Conservation (phyloP, 2,329 filamentous ascomycete genomes). For the Chalaropsis thielavioides region DNA sequence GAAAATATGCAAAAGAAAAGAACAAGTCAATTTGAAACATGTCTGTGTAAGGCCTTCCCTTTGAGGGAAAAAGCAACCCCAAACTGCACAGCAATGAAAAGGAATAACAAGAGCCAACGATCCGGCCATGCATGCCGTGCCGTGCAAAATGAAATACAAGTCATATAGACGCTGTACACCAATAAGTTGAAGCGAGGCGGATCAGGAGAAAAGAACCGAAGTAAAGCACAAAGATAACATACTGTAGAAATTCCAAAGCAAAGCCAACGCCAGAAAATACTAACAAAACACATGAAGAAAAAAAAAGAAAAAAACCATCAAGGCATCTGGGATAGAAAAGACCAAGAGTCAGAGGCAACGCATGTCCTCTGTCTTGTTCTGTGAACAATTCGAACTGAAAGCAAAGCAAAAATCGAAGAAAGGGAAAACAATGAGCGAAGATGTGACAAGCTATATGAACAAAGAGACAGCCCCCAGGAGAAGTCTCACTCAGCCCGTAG, state of each 20-base stretch:
- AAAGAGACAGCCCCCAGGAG: neutral
- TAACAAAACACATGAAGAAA: neutral
- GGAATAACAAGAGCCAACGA: neutral
- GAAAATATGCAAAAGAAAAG: neutral
- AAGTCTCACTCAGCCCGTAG: neutral
- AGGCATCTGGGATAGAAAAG: slow-evolving; percentile 2
- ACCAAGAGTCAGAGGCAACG: neutral
- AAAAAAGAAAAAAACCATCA: neutral
- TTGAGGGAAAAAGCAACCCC: neutral
- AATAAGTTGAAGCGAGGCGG: neutral
- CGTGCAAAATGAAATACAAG: neutral
- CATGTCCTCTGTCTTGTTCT: neutral
- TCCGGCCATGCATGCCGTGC: neutral
- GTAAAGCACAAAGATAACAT: neutral
- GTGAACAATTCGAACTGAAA: neutral
- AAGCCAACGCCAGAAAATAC: neutral
- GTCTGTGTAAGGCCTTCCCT: neutral
- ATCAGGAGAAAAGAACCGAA: neutral
- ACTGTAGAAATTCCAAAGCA: neutral
- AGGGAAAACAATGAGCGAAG: neutral
- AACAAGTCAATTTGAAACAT: slow-evolving; percentile 7
- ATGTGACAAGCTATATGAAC: neutral
- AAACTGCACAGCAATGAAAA: neutral
- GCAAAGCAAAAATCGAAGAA: neutral
- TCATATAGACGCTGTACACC: neutral